Conservation (phyloP, 192 early-diverging fungal species). For the Coemansia sp. region DNA sequence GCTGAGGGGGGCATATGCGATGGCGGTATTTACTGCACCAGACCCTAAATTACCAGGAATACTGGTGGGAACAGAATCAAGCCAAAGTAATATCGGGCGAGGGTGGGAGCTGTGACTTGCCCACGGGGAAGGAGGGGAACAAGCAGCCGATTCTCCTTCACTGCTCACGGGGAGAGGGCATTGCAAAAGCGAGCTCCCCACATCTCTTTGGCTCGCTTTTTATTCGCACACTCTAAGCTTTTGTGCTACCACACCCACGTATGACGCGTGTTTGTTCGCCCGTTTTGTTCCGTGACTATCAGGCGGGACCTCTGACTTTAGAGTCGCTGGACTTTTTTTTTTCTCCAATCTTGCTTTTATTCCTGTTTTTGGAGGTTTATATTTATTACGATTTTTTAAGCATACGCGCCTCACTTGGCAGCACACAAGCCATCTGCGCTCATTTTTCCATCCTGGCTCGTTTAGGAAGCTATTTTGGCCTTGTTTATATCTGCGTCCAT, state of each 20-base stretch:
- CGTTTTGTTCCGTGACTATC: background rate
- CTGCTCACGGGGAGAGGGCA: background rate
- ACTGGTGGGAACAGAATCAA: background rate
- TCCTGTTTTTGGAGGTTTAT: slow-evolving; percentile 12
- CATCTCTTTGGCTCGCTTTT: background rate
- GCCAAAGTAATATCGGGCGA: background rate
- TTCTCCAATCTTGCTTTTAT: background rate
- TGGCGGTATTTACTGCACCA: background rate
- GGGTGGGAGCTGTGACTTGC: background rate
- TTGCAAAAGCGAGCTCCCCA: background rate
- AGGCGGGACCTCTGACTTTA: too few species aligned
- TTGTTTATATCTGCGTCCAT: slow-evolving; percentile 1
- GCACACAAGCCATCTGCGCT: slow-evolving; percentile 7
- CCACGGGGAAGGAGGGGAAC: background rate
- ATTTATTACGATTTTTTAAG: background rate
- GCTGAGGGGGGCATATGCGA: background rate
- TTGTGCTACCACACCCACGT: background rate
- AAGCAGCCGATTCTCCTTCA: background rate
- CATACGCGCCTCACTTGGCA: slow-evolving; percentile 4
- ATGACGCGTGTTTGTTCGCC: background rate
- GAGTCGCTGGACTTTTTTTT: background rate
- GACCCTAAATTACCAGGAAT: background rate
- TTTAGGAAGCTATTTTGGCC: background rate
- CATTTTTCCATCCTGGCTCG: background rate
- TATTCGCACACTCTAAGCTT: background rate